Percentiles rank a stretch among this genome's conserved stretches.
Conservation (phyloP, 257 asterid species). For the Oldenlandia corymbosa region DNA sequence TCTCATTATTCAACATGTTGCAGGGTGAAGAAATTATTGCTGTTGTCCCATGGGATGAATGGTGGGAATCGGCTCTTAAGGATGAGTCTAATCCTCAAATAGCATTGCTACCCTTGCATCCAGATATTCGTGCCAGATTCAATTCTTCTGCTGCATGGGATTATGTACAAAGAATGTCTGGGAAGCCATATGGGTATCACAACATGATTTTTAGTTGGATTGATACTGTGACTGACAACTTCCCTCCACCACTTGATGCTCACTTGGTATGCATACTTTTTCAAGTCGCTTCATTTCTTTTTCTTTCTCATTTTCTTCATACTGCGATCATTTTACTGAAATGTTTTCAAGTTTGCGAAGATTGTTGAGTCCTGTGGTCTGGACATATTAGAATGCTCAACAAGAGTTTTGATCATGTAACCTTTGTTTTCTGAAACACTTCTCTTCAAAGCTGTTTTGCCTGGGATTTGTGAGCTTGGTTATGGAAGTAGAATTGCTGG, state of each 20-base stretch:
- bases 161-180: slow-evolving; percentile 81
- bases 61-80: slow-evolving; percentile 88
- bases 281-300: neutral
- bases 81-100: slow-evolving; percentile 92
- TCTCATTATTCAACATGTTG: slow-evolving; percentile 20
- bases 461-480: neutral
- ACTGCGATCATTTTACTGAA: neutral
- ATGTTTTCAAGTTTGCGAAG: neutral
- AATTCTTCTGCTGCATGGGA: slow-evolving; percentile 90
- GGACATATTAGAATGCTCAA: neutral
- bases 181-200: slow-evolving; percentile 98
- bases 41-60: slow-evolving; percentile 83
- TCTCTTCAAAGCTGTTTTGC: neutral
- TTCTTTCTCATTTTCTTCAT: neutral
- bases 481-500: neutral
- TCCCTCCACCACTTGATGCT: slow-evolving; percentile 99
- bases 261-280: slow-evolving; percentile 65
- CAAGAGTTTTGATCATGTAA: too few relatives aligned
- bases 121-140: slow-evolving; percentile 74
- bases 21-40: slow-evolving; percentile 98
- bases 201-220: slow-evolving; percentile 99
- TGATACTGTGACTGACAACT: slow-evolving; percentile 88
- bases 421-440: neutral
- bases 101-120: slow-evolving; percentile 87
- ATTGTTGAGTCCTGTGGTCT: neutral